Percentiles rank a stretch among this genome's conserved stretches.
Conservation (phyloP, 2,329 filamentous ascomycete species). For the Penicillium oxalicum region DNA sequence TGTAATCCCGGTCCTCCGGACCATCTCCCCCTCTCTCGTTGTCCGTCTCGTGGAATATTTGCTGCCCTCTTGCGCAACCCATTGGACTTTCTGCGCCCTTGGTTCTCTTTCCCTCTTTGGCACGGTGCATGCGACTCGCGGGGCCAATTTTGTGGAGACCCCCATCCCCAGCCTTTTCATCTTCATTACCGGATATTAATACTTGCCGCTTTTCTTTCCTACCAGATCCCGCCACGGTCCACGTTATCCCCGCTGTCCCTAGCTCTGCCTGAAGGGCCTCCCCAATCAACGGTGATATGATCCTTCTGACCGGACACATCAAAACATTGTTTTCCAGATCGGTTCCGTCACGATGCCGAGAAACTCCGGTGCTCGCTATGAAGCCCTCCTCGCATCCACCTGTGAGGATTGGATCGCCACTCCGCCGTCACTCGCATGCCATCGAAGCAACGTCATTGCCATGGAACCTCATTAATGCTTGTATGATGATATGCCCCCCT, state of each 20-base stretch:
- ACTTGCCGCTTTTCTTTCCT: conserved; percentile 1
- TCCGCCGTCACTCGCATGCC: background rate
- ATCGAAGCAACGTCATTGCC: no score
- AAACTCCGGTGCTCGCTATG: background rate
- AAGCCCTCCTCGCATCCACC: no score
- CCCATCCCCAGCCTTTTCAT: background rate
- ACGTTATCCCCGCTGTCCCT: conserved; percentile 17
- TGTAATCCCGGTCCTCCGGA: conserved; percentile 7
- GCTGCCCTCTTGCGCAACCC: background rate
- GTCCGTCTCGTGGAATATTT: background rate
- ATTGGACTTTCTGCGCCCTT: background rate
- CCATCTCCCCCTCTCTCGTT: no score
- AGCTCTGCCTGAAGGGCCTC: conserved; percentile 14
- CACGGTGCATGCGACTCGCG: background rate
- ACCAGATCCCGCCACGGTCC: conserved; percentile 15
- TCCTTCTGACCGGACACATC: conserved; percentile 1
- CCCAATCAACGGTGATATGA: background rate
- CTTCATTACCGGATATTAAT: conserved; percentile 12
- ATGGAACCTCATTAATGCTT: no score
- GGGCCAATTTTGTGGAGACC: background rate
- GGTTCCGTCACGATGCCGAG: background rate
- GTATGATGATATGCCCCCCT: background rate
- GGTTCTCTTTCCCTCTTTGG: background rate
- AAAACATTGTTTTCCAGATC: background rate
- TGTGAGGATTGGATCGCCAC: no score